Evolutionary conservation across 1,284 basidiomycete species (phyloP).

Genomic region (Trichosporon sp.): DNA sequence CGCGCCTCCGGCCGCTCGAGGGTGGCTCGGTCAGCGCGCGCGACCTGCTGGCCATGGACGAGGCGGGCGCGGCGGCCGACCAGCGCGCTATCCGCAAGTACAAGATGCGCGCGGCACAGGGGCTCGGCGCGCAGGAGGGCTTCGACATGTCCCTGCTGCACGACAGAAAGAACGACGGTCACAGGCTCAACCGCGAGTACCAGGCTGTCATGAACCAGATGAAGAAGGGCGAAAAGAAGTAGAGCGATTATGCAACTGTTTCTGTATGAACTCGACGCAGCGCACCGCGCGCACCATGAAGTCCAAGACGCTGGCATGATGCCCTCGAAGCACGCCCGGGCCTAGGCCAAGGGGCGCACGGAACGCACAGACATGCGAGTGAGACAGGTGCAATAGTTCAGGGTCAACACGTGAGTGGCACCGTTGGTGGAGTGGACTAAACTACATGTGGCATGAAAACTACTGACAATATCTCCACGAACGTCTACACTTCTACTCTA

Average conservation of each 20-base stretch:
- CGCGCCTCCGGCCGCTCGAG: constrained; percentile 55
- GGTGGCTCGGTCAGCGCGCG: constrained; percentile 72
- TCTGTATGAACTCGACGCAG: background rate
- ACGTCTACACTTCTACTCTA: constrained; percentile 6
- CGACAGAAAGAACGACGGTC: constrained; percentile 37
- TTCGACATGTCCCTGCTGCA: constrained; percentile 17
- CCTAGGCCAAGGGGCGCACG: background rate
- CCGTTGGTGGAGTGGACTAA: background rate
- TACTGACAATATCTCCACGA: background rate
- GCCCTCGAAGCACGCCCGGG: background rate
- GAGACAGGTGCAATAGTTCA: background rate
- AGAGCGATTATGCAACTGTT: background rate
- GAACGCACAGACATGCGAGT: background rate
- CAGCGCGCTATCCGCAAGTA: constrained; percentile 68
- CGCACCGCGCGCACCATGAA: no score
- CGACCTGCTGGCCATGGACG: constrained; percentile 70
- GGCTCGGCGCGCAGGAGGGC: constrained; percentile 43
- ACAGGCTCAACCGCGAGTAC: constrained; percentile 45
- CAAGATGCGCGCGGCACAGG: constrained; percentile 60
- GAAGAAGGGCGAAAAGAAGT: constrained; percentile 32
- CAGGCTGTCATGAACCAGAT: constrained; percentile 44
- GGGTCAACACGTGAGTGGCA: background rate
- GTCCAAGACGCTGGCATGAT: no score
- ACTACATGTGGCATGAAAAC: background rate
- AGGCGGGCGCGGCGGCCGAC: constrained; percentile 59